A percentile compares a stretch with the other conserved stretches of the same genome.
phyloP scores from a whole-genome alignment of 129 eudicot genomes.

The Lactuca sativa region DNA sequence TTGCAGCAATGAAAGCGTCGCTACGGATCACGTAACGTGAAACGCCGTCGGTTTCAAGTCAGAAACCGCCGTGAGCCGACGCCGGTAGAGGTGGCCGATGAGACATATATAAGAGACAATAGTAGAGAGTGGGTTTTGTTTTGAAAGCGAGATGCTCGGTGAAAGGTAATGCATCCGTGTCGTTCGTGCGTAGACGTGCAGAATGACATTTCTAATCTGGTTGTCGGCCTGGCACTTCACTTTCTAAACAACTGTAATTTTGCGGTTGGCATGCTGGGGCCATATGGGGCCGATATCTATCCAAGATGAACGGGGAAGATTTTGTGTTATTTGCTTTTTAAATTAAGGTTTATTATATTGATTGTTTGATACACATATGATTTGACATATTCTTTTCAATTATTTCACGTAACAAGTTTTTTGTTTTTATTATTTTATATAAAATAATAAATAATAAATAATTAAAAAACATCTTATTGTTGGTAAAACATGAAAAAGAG shows the following conservation, averaged over 20 bases:
- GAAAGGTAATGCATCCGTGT: constrained; percentile 19
- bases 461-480: too few relatives aligned
- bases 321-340: not conserved
- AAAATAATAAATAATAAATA: too few relatives aligned
- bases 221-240: not conserved
- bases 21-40: constrained; percentile 20
- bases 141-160: not conserved
- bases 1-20: constrained; percentile 19
- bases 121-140: not conserved
- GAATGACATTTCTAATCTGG: not conserved
- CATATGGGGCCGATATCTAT: not conserved
- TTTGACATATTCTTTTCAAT: not conserved
- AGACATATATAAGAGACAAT: too few relatives aligned
- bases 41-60: constrained; percentile 35
- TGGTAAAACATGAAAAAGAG: too few relatives aligned
- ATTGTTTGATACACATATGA: too few relatives aligned
- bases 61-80: not conserved
- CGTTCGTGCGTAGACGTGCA: constrained; percentile 39
- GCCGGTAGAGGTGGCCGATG: not conserved
- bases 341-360: not conserved
- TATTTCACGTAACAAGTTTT: not conserved
- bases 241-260: constrained; percentile 31
- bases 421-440: too few relatives aligned
- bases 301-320: not conserved
- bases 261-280: constrained; percentile 13